Evolutionary conservation across 139 green algal species (phyloP), one percentile per base, ranked within the genome.

Genomic region (Trebouxia sp.): DNA sequence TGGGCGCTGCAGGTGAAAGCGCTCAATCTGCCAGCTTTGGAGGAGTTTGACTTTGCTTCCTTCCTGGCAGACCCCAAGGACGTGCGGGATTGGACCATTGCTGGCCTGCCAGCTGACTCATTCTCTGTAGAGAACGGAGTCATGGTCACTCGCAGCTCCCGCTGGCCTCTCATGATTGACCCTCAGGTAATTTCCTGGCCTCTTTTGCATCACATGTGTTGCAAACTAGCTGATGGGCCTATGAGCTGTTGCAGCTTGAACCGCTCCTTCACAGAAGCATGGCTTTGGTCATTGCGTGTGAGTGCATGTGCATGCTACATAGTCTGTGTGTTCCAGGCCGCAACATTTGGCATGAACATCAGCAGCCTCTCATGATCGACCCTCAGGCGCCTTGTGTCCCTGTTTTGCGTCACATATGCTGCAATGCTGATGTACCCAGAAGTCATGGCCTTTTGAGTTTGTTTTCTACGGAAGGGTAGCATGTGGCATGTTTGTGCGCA

Each of bases 121-220:
- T 94, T 94, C 83, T 92, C 86, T 26, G 85, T 87, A 7, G 91
- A 96, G 77, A 93, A 92, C 50, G 92, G 85, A 45, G 88, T 94
- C 79, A 82, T 83, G n/a, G 39, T 88, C 39, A 77, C 50, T 30
- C 79, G 83, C 11, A 58, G 58, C 45, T 50, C 76, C 22, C 81
- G 86, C 69, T 90, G 83, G 83, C 86, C 86, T 32, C 78, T 88
- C 4, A 82, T 77, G 50, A 88, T 90, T 42, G 86, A 90, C 72
- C 86, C 86, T 1, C 86, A 90, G 84, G 83, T 67, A 38, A 22
- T 15, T n/a, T 0, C 69, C 5, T 58, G 41, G 26, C 26, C 28
- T 22, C 6, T 9, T 35, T 1, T 53, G 22, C 26, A 8, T 35
- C 66, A 37, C 9, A 35, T 39, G 30, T 38, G 8, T 0, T 35